Conservation (phyloP, 2,329 filamentous ascomycete genomes). For the Westerdykella aurantiaca region DNA sequence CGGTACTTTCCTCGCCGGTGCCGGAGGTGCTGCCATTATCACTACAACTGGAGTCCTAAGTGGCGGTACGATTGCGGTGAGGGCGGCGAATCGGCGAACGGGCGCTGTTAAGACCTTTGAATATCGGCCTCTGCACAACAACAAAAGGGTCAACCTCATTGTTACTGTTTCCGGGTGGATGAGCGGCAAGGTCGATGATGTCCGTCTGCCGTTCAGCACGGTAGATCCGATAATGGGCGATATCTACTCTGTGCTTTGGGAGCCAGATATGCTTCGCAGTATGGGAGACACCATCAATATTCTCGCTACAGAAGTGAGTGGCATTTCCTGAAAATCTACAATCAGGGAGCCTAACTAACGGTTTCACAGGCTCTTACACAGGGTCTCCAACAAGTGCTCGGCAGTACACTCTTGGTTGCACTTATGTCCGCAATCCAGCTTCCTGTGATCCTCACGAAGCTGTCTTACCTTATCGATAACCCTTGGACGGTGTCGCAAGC, state of each 20-base stretch:
- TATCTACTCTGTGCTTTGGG: constrained; percentile 94
- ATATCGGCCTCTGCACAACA: constrained; percentile 93
- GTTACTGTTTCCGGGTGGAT: constrained; percentile 97
- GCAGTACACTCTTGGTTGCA: constrained; percentile 77
- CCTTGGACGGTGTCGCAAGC: constrained; percentile 97
- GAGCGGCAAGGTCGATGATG: constrained; percentile 95
- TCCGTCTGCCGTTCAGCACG: constrained; percentile 90
- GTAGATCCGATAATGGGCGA: constrained; percentile 98
- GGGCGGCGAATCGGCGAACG: constrained; percentile 79
- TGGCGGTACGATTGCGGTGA: constrained; percentile 77
- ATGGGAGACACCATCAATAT: constrained; percentile 99
- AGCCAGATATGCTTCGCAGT: constrained; percentile 94
- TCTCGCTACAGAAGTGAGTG: constrained; percentile 80
- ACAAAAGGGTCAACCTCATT: constrained; percentile 93
- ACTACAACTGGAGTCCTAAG: constrained; percentile 83
- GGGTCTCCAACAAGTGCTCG: constrained; percentile 90
- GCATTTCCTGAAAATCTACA: not conserved
- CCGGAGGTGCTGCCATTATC: constrained; percentile 88
- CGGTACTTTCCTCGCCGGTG: constrained; percentile 79
- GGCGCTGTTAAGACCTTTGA: constrained; percentile 95
- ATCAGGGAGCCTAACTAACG: constrained; percentile 27
- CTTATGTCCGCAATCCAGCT: constrained; percentile 90
- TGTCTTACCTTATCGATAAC: constrained; percentile 95
- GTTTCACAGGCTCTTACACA: constrained; percentile 75
- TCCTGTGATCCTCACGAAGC: constrained; percentile 87